Base-by-base conservation (phyloP, 2,329 filamentous ascomycete genomes). In the Raffaelea deltoideospora region DNA sequence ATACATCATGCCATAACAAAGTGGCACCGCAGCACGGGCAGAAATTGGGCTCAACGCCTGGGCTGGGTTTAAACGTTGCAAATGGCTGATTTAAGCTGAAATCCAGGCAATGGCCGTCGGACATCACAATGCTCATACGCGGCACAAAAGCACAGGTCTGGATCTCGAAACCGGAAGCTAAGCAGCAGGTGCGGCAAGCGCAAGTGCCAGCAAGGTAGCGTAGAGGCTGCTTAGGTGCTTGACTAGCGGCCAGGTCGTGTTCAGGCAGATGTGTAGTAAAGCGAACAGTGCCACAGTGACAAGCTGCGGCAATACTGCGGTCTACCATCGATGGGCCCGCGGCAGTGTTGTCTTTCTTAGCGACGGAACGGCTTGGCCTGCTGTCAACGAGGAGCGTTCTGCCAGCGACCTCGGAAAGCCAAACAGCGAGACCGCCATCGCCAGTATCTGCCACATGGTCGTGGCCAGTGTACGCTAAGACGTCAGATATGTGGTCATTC, bases 111-210 rank as follows among this genome's bases (percentile, higher is more conserved):
- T 20, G 27, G 11, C 24, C 9, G 31, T 14, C 2, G 7, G 29
- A 10, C 9, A 69, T 58, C 15, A 59, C 53, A 37, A 82, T 71
- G 45, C 77, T 74, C 2, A 55, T 51, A n/a, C 61, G 59, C 1
- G 74, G 73, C 1, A 81, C 56, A 47, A 80, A 83, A 0, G 71
- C 63, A 77, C 77, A 83, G 0, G 67, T 58, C 45, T 78, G 68
- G 33, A 80, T 65, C 38, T 79, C 72, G 43, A 72, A 76, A 3
- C 76, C 76, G 1, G 69, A 65, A 1, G 57, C 53, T 4, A 74
- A 56, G 6, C 76, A 69, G 49, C 78, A 84, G 3, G 71, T 69
- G 5, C 55, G 60, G 51, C 78, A 83, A 2, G 64, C 61, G 47
- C 76, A 81, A 8, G 67, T 63, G 2, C 72, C 71, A 3, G 72